Evolutionary conservation across 768 basidiomycete genomes (phyloP).

Genomic region (Russula virescens): DNA sequence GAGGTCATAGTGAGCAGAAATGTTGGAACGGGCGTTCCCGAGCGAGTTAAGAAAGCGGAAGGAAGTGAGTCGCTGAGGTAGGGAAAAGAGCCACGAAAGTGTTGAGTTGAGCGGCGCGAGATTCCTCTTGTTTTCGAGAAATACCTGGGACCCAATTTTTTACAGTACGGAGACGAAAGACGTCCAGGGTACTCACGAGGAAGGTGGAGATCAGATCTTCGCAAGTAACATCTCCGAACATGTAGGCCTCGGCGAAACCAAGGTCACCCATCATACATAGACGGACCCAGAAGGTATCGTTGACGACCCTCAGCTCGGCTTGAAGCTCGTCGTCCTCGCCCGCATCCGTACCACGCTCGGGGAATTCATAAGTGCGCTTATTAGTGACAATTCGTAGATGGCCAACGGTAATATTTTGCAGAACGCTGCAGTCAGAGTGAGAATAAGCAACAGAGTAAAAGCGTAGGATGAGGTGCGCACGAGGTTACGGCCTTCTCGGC

Average conservation of each 20-base stretch:
- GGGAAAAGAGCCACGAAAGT: slow-evolving; percentile 14
- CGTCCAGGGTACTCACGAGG: slow-evolving; percentile 4
- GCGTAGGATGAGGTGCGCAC: background rate
- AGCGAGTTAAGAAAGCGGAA: slow-evolving; percentile 17
- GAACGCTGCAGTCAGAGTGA: background rate
- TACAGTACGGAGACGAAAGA: no score
- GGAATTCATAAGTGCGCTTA: background rate
- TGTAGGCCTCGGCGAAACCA: slow-evolving; percentile 27
- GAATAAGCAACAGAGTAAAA: background rate
- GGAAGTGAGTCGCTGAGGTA: slow-evolving; percentile 6
- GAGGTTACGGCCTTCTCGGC: slow-evolving; percentile 9
- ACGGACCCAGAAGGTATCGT: slow-evolving; percentile 23
- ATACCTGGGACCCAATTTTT: background rate
- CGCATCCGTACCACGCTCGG: background rate
- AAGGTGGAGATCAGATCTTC: slow-evolving; percentile 18
- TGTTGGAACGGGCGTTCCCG: slow-evolving; percentile 23
- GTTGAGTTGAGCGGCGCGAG: slow-evolving; percentile 20
- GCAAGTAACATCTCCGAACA: slow-evolving; percentile 24
- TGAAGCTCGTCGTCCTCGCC: background rate
- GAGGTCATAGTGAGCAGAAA: slow-evolving; percentile 38
- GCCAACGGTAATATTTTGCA: slow-evolving; percentile 3
- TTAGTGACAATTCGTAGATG: background rate
- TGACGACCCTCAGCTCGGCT: slow-evolving; percentile 15
- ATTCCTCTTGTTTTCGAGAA: slow-evolving; percentile 13
- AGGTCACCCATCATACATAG: slow-evolving; percentile 19